phyloP scores from a whole-genome alignment of 257 asterid genomes.

The Anisodus acutangulus region DNA sequence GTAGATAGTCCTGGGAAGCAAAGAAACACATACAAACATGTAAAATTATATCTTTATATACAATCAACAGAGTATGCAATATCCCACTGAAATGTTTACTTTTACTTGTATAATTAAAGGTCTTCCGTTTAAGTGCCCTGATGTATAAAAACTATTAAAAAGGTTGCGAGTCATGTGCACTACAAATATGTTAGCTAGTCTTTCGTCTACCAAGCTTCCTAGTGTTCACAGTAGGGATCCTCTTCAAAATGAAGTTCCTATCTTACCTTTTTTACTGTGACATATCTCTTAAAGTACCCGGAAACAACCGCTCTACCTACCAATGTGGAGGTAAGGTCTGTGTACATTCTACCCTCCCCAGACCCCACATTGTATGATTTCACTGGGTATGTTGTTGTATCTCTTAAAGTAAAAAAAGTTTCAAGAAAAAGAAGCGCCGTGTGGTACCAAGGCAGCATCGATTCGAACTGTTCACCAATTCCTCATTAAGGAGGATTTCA shows the following conservation, averaged over 20 bases:
- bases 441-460: conserved; percentile 14
- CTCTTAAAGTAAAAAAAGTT: background rate
- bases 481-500: background rate
- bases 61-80: background rate
- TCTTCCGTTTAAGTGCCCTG: background rate
- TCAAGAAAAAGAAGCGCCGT: background rate
- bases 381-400: too few species aligned
- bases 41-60: background rate
- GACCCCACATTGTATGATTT: too few species aligned
- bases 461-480: background rate
- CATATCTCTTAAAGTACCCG: too few species aligned
- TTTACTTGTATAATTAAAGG: background rate
- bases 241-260: conserved; percentile 3
- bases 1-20: background rate
- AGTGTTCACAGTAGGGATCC: background rate
- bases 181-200: conserved; percentile 9
- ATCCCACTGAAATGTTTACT: background rate
- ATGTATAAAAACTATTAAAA: background rate
- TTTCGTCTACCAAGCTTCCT: conserved; percentile 1
- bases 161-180: background rate
- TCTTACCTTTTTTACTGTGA: background rate
- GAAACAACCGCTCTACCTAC: too few species aligned
- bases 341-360: too few species aligned
- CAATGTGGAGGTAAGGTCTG: too few species aligned
- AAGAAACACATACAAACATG: background rate